Evolutionary conservation across 2,329 filamentous ascomycete species (phyloP), one percentile per base, ranked within the genome.

Genomic region (Cylindrodendrum hubeiense): DNA sequence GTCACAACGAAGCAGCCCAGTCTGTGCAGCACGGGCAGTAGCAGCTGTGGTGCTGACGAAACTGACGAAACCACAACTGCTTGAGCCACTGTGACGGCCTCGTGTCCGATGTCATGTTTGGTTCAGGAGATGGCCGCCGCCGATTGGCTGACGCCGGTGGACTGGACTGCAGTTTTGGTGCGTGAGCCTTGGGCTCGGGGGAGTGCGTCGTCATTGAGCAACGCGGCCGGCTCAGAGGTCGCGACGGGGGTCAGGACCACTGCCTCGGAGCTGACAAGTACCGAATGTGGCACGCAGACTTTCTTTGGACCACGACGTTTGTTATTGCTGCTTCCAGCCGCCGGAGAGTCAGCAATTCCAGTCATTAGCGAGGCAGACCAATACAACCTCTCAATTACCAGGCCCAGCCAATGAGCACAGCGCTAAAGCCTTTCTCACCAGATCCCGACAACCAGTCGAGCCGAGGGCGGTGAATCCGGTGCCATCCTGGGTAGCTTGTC

Each of bases 251-350:
- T 56, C 24, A 46, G 41, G 44, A 26, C 53, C 60, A 52, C 22
- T 13, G 50, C 34, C 44, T 53, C 34, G 52, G 33, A 41, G 33
- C 58, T 51, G 34, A 8, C 33, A 43, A 60, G 12, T 44, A 33
- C 56, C 56, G 37, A 33, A 52, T n/a, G n/a, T n/a, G n/a, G n/a
- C n/a, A n/a, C n/a, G n/a, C n/a, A n/a, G n/a, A n/a, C n/a, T n/a
- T 61, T 63, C 47, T 52, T 73, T 71, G 65, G 69, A 43, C 47
- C 59, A 70, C 60, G 70, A 58, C 46, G 64, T 39, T 57, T 47
- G 63, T 62, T 59, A 28, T 51, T 46, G 43, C 54, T 63, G 46
- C 57, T 52, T 60, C 67, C 58, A 72, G 55, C 67, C 54, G 62
- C 60, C 46, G 58, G 49, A 62, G 64, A 47, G 54, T 22, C 60